Percentiles rank a stretch among this genome's conserved stretches.
Conservation (phyloP, 2,329 filamentous ascomycete genomes). For the Acephala macrosclerotiorum region DNA sequence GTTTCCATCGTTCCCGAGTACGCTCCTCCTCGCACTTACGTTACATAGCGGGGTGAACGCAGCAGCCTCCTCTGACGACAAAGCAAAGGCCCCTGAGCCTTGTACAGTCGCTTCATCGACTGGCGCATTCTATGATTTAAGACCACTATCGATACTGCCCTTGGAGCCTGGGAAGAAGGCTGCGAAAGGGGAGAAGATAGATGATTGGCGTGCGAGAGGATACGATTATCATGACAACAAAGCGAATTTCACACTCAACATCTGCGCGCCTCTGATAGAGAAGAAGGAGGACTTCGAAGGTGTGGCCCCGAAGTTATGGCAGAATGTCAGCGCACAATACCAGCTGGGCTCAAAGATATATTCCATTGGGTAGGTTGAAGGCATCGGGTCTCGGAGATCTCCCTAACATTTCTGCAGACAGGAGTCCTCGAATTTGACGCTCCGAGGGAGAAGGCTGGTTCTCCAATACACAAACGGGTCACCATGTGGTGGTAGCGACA, state of each 20-base stretch:
- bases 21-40: slow-evolving; percentile 39
- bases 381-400: not conserved
- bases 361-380: slow-evolving; percentile 73
- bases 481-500: slow-evolving; percentile 65
- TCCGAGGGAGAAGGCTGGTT: slow-evolving; percentile 76
- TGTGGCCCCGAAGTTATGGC: slow-evolving; percentile 67
- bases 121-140: slow-evolving; percentile 45
- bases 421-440: slow-evolving; percentile 60
- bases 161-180: slow-evolving; percentile 46
- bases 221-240: slow-evolving; percentile 68
- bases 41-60: slow-evolving; percentile 36
- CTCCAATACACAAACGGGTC: slow-evolving; percentile 81
- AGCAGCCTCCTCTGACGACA: slow-evolving; percentile 37
- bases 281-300: slow-evolving; percentile 68
- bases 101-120: slow-evolving; percentile 42
- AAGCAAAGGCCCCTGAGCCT: slow-evolving; percentile 39
- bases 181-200: slow-evolving; percentile 61
- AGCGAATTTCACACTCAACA: slow-evolving; percentile 84
- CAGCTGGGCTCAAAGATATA: slow-evolving; percentile 69
- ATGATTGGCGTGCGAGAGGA: slow-evolving; percentile 71
- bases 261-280: slow-evolving; percentile 79
- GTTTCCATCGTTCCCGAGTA: slow-evolving; percentile 36
- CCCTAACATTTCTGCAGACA: slow-evolving; percentile 51
- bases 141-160: slow-evolving; percentile 40
- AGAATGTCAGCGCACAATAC: slow-evolving; percentile 83